Evolutionary conservation across 805 yeast species (phyloP), one percentile per base, ranked within the genome.

Genomic region (Sugiyamaella mastotermitis): DNA sequence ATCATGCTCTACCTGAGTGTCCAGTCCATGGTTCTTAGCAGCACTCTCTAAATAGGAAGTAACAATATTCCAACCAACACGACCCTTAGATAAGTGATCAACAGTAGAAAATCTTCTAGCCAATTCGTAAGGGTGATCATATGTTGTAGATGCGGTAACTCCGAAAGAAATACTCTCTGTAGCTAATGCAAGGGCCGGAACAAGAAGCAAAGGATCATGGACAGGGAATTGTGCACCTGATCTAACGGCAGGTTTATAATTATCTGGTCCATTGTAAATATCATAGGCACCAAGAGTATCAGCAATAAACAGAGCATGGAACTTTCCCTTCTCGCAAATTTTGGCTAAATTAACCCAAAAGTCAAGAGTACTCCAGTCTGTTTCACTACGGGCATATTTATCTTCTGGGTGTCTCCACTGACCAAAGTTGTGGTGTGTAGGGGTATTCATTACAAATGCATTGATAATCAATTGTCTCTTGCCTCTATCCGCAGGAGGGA

Each of bases 11-110:
- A 68, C 68, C 16, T 62, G 49, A 4, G 47, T 30, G 29, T 56
- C 59, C 8, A 62, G 64, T 41, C 66, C 66, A 24, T 64, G 45
- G 40, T 67, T 65, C 40, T 63, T 51, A 1, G 71, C 64, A 4
- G 68, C 71, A 49, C 64, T 56, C 31, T 66, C 69, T 33, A 65
- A 53, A 37, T 65, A 65, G 1, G 68, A 61, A 10, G 68, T 58
- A 17, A 67, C 70, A 11, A 67, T 58, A 46, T 67, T 68, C 72
- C 71, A 68, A 10, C 71, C 71, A 36, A 66, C 52, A 46, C 71
- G 54, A 2, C 71, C 71, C 7, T 50, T 51, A 11, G 67, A 57
- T 26, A 66, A 55, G 41, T 65, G 68, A 40, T 68, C 73, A 33
- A 68, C 51, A 1, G 73, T 66, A 7, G 71, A 69, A 41, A 66